Percentiles rank a stretch among this genome's conserved stretches.
Evolutionary conservation across 306 rosid species (phyloP).

Genomic region (Chamaecrista fasciculata): DNA sequence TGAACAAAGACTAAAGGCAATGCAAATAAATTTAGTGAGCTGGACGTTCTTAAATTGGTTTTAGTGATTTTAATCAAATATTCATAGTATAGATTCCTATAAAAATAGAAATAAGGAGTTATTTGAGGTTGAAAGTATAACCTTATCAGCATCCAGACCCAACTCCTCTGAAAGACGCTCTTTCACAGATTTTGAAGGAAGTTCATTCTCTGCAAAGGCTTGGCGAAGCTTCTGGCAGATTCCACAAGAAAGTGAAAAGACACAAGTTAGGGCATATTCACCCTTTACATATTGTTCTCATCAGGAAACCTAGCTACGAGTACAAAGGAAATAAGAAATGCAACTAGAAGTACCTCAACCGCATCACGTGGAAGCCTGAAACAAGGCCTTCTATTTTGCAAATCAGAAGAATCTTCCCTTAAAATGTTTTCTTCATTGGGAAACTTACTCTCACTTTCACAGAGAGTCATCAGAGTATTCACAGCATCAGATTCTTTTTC

Average conservation of each 20-base stretch:
- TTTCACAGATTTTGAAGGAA: conserved; percentile 72
- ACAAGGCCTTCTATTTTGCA: conserved; percentile 47
- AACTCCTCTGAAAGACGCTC: conserved; percentile 72
- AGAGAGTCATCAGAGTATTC: conserved; percentile 78
- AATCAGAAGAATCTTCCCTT: conserved; percentile 27
- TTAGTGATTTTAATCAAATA: too few relatives aligned
- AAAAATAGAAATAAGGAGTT: conserved; percentile 14
- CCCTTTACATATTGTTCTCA: neutral
- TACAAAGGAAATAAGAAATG: conserved; percentile 15
- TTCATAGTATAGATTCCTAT: neutral
- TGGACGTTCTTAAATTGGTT: conserved; percentile 4
- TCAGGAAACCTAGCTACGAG: conserved; percentile 7
- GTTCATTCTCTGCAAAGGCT: conserved; percentile 78
- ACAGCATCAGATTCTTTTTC: conserved; percentile 84
- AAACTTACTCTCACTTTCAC: conserved; percentile 55
- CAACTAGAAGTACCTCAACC: conserved; percentile 58
- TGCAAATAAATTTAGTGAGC: conserved; percentile 2
- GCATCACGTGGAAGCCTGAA: conserved; percentile 73
- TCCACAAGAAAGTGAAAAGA: conserved; percentile 31
- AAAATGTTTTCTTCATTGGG: conserved; percentile 27
- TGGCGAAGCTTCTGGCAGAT: conserved; percentile 75
- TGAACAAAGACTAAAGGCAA: conserved; percentile 8
- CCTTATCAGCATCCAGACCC: conserved; percentile 81
- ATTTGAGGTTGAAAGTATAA: conserved; percentile 24
- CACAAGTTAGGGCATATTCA: conserved; percentile 13